These are phyloP conservation scores for Phytophthora europaea DNA, from an alignment of 352 stramenopile species.

Conservation along the genomic window DNA sequence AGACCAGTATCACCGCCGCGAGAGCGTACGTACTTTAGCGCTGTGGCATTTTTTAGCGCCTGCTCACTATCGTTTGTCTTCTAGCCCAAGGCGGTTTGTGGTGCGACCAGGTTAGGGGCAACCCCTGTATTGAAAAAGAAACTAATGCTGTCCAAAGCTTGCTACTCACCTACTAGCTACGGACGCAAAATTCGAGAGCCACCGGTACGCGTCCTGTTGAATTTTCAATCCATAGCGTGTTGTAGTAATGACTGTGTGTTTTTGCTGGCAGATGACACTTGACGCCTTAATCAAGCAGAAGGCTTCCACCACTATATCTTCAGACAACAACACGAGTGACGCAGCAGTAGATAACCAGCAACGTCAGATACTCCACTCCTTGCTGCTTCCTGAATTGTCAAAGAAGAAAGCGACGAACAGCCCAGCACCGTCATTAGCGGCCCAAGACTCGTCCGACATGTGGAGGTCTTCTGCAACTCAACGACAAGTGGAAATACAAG, in stretches of 20 bases:
- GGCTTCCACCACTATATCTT: not conserved
- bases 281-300: conserved; percentile 60
- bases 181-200: conserved; percentile 41
- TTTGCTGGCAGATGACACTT: conserved; percentile 50
- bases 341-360: conserved; percentile 23
- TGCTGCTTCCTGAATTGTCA: conserved; percentile 29
- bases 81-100: conserved; percentile 25
- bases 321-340: conserved; percentile 21
- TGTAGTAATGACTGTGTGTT: not conserved
- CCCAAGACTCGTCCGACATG: conserved; percentile 38
- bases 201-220: conserved; percentile 35
- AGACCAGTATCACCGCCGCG: conserved; percentile 39
- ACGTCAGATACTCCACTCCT: conserved; percentile 19
- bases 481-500: not conserved
- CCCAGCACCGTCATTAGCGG: not conserved
- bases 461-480: conserved; percentile 35
- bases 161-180: conserved; percentile 49
- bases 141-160: conserved; percentile 25
- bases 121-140: conserved; percentile 5
- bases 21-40: conserved; percentile 21
- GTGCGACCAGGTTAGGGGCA: conserved; percentile 5
- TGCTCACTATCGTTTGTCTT: not conserved
- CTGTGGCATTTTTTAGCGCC: not conserved
- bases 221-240: not conserved
- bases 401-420: conserved; percentile 11